phyloP scores from a whole-genome alignment of 1,284 basidiomycete species.

The Cryptococcus wingfieldii region DNA sequence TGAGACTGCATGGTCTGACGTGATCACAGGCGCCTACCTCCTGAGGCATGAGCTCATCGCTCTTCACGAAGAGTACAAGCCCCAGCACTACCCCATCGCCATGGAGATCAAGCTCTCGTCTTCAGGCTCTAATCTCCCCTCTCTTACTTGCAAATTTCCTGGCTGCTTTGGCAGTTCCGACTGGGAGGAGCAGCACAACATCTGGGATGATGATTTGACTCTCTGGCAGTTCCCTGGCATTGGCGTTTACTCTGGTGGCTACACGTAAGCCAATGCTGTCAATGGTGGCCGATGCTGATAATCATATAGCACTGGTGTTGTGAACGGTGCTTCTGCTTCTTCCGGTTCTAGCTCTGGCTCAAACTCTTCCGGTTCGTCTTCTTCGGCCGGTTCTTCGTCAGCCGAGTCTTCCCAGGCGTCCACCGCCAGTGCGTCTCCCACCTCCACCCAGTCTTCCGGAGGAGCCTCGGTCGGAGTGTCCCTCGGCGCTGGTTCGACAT shows the following conservation, averaged over 20 bases:
- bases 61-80: neutral
- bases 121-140: neutral
- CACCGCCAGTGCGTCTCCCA: neutral
- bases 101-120: neutral
- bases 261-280: neutral
- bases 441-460: neutral
- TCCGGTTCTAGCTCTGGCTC: no score
- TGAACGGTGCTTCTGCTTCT: slow-evolving; percentile 1
- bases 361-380: neutral
- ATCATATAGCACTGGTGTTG: neutral
- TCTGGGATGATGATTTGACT: neutral
- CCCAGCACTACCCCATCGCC: slow-evolving; percentile 1
- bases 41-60: neutral
- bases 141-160: slow-evolving; percentile 1
- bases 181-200: neutral
- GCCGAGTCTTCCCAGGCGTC: neutral
- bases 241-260: slow-evolving; percentile 1
- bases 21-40: neutral
- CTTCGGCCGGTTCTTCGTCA: neutral
- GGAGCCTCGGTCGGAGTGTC: no score
- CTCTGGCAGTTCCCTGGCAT: slow-evolving; percentile 2
- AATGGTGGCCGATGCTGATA: neutral
- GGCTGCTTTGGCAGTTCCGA: neutral
- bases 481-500: no score
- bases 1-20: neutral